phyloP scores from a whole-genome alignment of 1,284 basidiomycete species.

The Ganoderma meredithae region DNA sequence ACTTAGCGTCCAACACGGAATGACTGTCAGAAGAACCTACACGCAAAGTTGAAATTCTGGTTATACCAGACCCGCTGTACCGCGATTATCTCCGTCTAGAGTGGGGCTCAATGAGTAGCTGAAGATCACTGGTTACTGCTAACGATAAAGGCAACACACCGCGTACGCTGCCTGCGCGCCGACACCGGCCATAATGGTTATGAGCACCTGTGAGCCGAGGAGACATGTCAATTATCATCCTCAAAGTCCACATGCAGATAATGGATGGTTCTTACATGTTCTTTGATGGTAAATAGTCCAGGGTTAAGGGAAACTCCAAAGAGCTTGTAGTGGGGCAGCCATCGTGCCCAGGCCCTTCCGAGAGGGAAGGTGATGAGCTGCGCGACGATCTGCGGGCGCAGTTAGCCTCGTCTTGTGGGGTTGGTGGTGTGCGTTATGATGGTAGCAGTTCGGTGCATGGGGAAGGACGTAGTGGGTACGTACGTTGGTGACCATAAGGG shows the following conservation, averaged over 20 bases:
- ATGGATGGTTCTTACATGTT: conserved; percentile 52
- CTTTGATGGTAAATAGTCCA: conserved; percentile 74
- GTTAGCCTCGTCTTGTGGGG: not conserved
- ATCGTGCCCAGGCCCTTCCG: conserved; percentile 60
- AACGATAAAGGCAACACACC: conserved; percentile 23
- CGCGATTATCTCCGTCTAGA: conserved; percentile 74
- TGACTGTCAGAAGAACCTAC: conserved; percentile 43
- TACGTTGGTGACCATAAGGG: conserved; percentile 48
- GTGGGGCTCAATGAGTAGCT: not conserved
- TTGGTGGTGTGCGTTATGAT: not conserved
- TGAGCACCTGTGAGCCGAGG: conserved; percentile 39
- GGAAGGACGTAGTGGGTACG: conserved; percentile 6
- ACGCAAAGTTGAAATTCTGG: conserved; percentile 69
- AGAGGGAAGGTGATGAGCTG: conserved; percentile 69
- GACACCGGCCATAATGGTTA: conserved; percentile 81
- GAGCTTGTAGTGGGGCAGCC: conserved; percentile 59
- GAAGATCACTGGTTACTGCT: not conserved
- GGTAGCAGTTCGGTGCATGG: not conserved
- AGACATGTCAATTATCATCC: not conserved
- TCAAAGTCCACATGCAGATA: not conserved
- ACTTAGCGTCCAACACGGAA: not conserved
- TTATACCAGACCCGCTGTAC: conserved; percentile 77
- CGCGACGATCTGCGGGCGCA: conserved; percentile 52
- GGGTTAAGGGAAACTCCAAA: conserved; percentile 67
- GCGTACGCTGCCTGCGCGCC: conserved; percentile 65